Conservation (phyloP, 108 stramenopile species). For the Skeletonema marinoi region DNA sequence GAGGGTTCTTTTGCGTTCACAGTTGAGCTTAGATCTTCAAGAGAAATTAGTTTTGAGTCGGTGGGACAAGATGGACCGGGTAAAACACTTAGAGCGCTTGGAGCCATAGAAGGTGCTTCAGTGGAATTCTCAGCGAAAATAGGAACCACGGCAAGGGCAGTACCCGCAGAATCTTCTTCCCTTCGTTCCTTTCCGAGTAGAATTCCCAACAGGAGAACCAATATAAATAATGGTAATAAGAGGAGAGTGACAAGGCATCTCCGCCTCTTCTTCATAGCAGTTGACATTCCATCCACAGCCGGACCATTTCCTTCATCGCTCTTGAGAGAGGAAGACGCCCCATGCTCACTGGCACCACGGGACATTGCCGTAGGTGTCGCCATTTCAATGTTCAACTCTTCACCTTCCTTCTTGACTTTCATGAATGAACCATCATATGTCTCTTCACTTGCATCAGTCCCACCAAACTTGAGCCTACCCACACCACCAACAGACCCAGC, state of each 20-base stretch:
- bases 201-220: slow-evolving; percentile 3
- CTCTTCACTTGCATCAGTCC: background rate
- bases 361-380: background rate
- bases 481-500: background rate
- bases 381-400: background rate
- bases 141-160: background rate
- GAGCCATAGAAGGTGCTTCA: background rate
- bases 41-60: background rate
- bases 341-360: background rate
- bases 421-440: background rate
- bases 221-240: background rate
- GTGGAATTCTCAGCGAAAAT: background rate
- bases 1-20: background rate
- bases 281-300: background rate
- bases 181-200: background rate
- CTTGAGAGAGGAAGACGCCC: background rate
- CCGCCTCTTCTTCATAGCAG: slow-evolving; percentile 4
- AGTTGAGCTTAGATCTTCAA: background rate
- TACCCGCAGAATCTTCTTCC: background rate
- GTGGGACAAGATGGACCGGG: background rate
- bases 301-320: background rate
- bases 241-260: background rate
- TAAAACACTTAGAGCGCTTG: background rate
- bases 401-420: background rate
- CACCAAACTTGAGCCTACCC: slow-evolving; percentile 20